Base-by-base conservation (phyloP, 139 green algal genomes). In the Tetradesmus lagerheimii region DNA sequence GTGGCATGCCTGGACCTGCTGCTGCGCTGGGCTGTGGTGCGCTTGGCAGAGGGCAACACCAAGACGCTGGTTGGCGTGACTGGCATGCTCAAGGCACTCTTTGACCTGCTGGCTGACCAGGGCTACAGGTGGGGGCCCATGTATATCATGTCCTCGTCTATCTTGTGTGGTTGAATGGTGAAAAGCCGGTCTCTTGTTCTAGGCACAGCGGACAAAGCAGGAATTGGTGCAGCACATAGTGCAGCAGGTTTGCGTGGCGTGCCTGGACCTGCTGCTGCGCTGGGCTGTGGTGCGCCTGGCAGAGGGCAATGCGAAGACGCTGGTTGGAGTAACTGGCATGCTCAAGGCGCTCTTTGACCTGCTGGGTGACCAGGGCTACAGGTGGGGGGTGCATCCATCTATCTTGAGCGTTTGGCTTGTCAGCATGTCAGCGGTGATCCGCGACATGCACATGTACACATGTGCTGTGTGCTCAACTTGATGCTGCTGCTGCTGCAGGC, bases 21-120 rank as follows among this genome's bases (percentile, higher is more conserved):
- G n/a, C 92, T 99, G 77, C 94, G 94, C 41, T 99, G 96, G 96
- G 74, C 89, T 37, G 92, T 95, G 66, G 88, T 99, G 84, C 94
- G 97, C 66, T 92, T 99, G 43, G 71, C 97, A 75, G 97, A 98
- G 64, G 94, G 92, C 81, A 98, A 98, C 94, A 98, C 94, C 25
- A 94, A 96, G 88, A 92, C 84, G 25, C 92, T 96, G 35, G 87
- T 98, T 14, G 94, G 95, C 80, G 94, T 97, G 39, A 90, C 97
- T 76, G 96, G 96, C 71, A 88, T 98, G 87, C 89, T 95, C 29
- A 94, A 95, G 83, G 91, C 81, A 37, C 47, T 90, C 50, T 41
- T 90, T 29, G 86, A 85, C 23, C 12, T 71, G 76, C 86, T 90
- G 75, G 37, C 37, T 62, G 64, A 64, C 2, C 62, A 64, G 14